phyloP scores from a whole-genome alignment of 73 alveolate genomes.

The Paramecium pentaurelia region DNA sequence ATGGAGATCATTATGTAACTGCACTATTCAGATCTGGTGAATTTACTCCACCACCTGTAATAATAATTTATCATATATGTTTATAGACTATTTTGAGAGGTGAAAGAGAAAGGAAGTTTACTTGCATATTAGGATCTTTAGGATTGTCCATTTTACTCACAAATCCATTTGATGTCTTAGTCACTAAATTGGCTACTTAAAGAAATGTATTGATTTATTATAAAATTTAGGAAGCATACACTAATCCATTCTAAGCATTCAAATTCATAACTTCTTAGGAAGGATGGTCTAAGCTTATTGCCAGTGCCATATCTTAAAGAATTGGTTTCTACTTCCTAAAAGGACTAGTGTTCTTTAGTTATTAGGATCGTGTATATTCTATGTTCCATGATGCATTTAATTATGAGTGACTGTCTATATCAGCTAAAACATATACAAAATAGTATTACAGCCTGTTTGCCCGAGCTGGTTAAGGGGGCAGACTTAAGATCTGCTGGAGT shows the following conservation, averaged over 20 bases:
- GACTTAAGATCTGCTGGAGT: conserved; percentile 94
- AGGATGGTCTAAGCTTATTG: not conserved
- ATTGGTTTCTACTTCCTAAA: not conserved
- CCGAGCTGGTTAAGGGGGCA: conserved; percentile 97
- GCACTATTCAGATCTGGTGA: not conserved
- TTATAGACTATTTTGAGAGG: not conserved
- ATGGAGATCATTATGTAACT: not conserved
- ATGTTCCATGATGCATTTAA: conserved; percentile 33
- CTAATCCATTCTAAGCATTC: conserved; percentile 23
- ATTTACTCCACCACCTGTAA: conserved; percentile 35
- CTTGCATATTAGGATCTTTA: not conserved
- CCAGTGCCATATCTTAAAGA: conserved; percentile 23
- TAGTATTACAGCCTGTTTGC: conserved; percentile 74
- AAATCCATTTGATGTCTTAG: conserved; percentile 22
- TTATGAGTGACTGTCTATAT: not conserved
- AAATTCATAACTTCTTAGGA: not conserved
- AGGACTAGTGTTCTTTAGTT: conserved; percentile 20
- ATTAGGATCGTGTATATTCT: not conserved
- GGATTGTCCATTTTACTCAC: not conserved
- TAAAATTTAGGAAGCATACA: not conserved
- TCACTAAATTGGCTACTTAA: not conserved
- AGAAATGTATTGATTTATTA: not conserved
- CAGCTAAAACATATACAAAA: not conserved
- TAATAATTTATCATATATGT: not conserved
- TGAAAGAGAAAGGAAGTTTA: conserved; percentile 21